A percentile compares a stretch with the other conserved stretches of the same genome.
Conservation (phyloP, 108 stramenopile species). For the Cylindrotheca fusiformis region DNA sequence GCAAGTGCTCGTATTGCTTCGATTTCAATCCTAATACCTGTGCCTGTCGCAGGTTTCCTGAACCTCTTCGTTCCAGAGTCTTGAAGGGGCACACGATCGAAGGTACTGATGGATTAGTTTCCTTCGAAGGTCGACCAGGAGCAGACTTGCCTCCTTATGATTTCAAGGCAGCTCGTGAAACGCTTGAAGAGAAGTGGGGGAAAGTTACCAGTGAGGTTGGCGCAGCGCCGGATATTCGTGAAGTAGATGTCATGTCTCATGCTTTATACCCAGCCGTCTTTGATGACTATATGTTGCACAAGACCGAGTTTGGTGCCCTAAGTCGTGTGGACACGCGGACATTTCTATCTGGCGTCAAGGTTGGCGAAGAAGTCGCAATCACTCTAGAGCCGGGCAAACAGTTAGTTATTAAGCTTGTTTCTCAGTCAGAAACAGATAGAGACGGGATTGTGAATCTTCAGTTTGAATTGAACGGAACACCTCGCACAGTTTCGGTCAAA, state of each 20-base stretch:
- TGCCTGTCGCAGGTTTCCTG: constrained; percentile 66
- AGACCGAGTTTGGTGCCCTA: constrained; percentile 74
- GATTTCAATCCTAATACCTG: background rate
- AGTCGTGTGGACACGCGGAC: constrained; percentile 87
- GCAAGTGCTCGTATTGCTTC: background rate
- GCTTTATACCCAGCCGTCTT: constrained; percentile 93
- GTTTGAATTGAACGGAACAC: constrained; percentile 93
- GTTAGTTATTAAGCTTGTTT: constrained; percentile 77
- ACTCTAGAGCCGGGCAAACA: constrained; percentile 82
- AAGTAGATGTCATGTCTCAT: constrained; percentile 87
- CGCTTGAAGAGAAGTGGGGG: constrained; percentile 79
- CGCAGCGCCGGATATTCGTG: constrained; percentile 41
- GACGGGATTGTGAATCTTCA: constrained; percentile 83
- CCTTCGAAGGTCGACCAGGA: constrained; percentile 93
- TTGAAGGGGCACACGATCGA: constrained; percentile 81
- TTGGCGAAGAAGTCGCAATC: constrained; percentile 83
- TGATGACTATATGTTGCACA: constrained; percentile 77
- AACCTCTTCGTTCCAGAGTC: constrained; percentile 84
- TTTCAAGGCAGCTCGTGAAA: constrained; percentile 60
- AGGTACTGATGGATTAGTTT: constrained; percentile 70
- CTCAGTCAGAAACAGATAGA: constrained; percentile 56
- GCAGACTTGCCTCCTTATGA: constrained; percentile 85
- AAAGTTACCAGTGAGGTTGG: background rate
- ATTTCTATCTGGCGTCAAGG: constrained; percentile 90
- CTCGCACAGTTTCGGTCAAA: constrained; percentile 70